Evolutionary conservation across 345 rosid genomes (phyloP).

Genomic region (Arabidopsis arenosa): DNA sequence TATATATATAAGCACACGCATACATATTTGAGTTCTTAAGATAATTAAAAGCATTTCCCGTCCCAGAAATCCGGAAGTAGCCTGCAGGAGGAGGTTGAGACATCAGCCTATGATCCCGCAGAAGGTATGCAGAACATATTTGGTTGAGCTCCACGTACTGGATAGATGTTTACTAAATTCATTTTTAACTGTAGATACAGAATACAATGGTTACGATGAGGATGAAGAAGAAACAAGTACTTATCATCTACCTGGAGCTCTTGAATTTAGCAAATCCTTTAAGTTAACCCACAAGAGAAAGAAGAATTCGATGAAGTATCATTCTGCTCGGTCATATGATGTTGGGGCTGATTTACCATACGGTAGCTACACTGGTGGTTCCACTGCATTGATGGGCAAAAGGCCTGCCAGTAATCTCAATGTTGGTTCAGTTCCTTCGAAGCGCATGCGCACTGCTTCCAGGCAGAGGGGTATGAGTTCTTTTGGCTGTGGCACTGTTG

Average conservation of each 20-base stretch:
- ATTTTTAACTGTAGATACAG: constrained; percentile 57
- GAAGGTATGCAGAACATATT: constrained; percentile 63
- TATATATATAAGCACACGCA: too few relatives aligned
- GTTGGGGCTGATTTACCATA: constrained; percentile 61
- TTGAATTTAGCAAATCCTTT: constrained; percentile 57
- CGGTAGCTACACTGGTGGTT: constrained; percentile 51
- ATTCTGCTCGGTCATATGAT: constrained; percentile 59
- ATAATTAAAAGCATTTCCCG: constrained; percentile 26
- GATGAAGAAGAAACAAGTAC: constrained; percentile 85
- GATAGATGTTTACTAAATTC: neutral
- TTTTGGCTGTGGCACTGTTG: constrained; percentile 51
- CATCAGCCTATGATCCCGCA: constrained; percentile 62
- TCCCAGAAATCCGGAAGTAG: constrained; percentile 74
- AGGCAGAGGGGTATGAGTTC: constrained; percentile 79
- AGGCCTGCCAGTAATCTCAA: constrained; percentile 63
- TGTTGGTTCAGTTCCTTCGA: constrained; percentile 70
- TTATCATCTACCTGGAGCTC: constrained; percentile 64
- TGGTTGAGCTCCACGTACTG: constrained; percentile 31
- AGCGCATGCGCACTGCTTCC: constrained; percentile 82
- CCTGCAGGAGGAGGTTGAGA: constrained; percentile 84
- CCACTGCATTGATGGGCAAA: constrained; percentile 65
- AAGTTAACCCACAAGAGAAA: constrained; percentile 63
- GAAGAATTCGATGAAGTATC: constrained; percentile 54
- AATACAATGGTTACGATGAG: constrained; percentile 72
- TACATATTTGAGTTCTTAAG: neutral